A percentile compares a stretch with the other conserved stretches of the same genome.
phyloP scores from a whole-genome alignment of 495 filamentous ascomycete genomes.

The Aspergillus funiculosus region DNA sequence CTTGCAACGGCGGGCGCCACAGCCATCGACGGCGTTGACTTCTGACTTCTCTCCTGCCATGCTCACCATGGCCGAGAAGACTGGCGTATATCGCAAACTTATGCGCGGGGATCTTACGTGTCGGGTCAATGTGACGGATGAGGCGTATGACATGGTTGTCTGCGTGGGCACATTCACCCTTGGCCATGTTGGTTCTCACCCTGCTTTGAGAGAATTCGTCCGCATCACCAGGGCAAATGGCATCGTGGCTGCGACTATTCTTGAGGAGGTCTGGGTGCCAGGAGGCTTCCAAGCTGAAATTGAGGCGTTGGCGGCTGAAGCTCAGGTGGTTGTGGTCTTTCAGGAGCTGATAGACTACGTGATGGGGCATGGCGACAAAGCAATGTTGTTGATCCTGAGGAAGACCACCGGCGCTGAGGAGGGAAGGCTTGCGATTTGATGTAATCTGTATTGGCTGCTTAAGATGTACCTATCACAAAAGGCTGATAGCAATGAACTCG shows the following conservation, averaged over 20 bases:
- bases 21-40: slow-evolving; percentile 40
- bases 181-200: slow-evolving; percentile 42
- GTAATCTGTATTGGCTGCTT: too few relatives aligned
- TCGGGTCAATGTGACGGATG: slow-evolving; percentile 25
- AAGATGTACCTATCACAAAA: too few relatives aligned
- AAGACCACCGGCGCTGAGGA: slow-evolving; percentile 21
- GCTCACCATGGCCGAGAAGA: slow-evolving; percentile 36
- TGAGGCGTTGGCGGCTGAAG: slow-evolving; percentile 27
- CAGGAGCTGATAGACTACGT: slow-evolving; percentile 35
- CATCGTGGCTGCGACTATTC: slow-evolving; percentile 40
- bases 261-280: slow-evolving; percentile 35
- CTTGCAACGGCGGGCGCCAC: slow-evolving; percentile 27
- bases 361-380: slow-evolving; percentile 35
- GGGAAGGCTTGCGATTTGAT: too few relatives aligned
- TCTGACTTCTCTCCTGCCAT: slow-evolving; percentile 41
- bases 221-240: slow-evolving; percentile 34
- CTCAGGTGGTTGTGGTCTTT: slow-evolving; percentile 26
- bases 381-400: slow-evolving; percentile 30
- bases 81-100: slow-evolving; percentile 39
- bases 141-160: slow-evolving; percentile 38
- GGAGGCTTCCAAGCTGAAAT: slow-evolving; percentile 38
- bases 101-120: slow-evolving; percentile 33
- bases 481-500: too few relatives aligned
- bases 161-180: slow-evolving; percentile 45
- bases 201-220: slow-evolving; percentile 37